phyloP scores from a whole-genome alignment of 768 basidiomycete species.

The Trametopsis cervina region DNA sequence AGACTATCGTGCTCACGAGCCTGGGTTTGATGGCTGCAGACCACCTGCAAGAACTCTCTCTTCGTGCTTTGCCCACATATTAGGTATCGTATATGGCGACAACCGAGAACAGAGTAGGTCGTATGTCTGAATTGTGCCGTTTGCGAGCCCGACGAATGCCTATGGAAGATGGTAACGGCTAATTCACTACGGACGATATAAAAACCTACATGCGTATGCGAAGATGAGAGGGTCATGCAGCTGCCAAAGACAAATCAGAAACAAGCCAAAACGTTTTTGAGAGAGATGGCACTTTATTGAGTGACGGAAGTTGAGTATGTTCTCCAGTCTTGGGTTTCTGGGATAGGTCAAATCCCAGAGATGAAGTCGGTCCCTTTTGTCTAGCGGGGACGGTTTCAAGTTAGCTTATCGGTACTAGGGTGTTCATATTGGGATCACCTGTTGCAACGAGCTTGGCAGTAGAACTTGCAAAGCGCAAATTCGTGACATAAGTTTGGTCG shows the following conservation, averaged over 20 bases:
- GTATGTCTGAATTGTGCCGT: conserved; percentile 64
- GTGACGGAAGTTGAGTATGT: conserved; percentile 42
- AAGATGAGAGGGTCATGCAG: conserved; percentile 56
- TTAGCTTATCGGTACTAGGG: too few relatives aligned
- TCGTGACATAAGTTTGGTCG: conserved; percentile 34
- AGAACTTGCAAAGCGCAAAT: conserved; percentile 53
- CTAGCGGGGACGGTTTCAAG: conserved; percentile 20
- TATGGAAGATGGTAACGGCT: conserved; percentile 13
- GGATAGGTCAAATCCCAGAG: conserved; percentile 52
- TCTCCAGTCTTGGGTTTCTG: conserved; percentile 45
- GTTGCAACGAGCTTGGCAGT: conserved; percentile 46
- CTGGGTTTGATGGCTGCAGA: conserved; percentile 26
- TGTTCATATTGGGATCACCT: too few relatives aligned
- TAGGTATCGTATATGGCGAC: conserved; percentile 63
- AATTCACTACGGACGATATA: conserved; percentile 5
- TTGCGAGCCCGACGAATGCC: conserved; percentile 43
- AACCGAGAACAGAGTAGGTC: conserved; percentile 64
- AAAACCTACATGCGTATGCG: conserved; percentile 62
- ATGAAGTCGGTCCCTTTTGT: conserved; percentile 47
- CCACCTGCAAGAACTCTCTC: conserved; percentile 41
- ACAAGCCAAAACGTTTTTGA: not conserved
- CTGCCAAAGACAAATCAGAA: conserved; percentile 20
- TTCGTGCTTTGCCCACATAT: conserved; percentile 71
- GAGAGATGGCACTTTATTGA: conserved; percentile 27
- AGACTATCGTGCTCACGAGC: conserved; percentile 28